Evolutionary conservation across 768 basidiomycete species (phyloP).

Genomic region (Pisolithus marmoratus): DNA sequence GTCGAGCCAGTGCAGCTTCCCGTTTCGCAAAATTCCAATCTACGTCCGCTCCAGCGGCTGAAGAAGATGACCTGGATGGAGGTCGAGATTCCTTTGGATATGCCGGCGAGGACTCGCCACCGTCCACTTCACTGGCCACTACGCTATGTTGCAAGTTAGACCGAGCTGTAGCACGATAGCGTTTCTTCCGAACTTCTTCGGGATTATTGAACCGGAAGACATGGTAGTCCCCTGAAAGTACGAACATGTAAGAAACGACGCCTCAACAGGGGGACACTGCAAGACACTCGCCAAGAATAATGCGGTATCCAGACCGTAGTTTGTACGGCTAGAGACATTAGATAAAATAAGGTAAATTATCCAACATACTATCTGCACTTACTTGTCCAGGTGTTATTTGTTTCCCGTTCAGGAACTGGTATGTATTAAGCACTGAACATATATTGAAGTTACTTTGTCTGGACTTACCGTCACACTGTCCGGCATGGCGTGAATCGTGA

Average conservation of each 20-base stretch:
- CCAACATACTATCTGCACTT: conserved; percentile 17
- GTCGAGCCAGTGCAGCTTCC: conserved; percentile 83
- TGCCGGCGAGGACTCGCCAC: conserved; percentile 32
- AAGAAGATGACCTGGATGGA: conserved; percentile 68
- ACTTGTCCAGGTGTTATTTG: conserved; percentile 76
- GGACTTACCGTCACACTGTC: conserved; percentile 75
- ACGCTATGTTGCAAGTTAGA: conserved; percentile 63
- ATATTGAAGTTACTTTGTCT: background rate
- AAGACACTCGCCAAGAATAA: conserved; percentile 74
- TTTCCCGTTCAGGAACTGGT: conserved; percentile 90
- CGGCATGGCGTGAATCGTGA: conserved; percentile 72
- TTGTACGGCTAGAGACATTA: conserved; percentile 55
- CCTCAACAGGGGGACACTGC: background rate
- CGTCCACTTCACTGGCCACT: conserved; percentile 63
- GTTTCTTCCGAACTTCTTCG: conserved; percentile 87
- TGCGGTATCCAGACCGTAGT: conserved; percentile 89
- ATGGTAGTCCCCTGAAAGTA: conserved; percentile 76
- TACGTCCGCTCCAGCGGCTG: conserved; percentile 63
- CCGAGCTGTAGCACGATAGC: conserved; percentile 72
- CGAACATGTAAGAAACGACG: conserved; percentile 4
- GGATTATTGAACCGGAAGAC: conserved; percentile 97
- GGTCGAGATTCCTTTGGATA: conserved; percentile 58
- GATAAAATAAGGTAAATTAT: background rate
- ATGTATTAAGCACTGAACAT: conserved; percentile 9
- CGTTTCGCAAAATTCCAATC: conserved; percentile 98